These are phyloP conservation scores for Apophysomyces ossiformis DNA, from an alignment of 371 early-diverging fungal genomes.

Conservation along the genomic window DNA sequence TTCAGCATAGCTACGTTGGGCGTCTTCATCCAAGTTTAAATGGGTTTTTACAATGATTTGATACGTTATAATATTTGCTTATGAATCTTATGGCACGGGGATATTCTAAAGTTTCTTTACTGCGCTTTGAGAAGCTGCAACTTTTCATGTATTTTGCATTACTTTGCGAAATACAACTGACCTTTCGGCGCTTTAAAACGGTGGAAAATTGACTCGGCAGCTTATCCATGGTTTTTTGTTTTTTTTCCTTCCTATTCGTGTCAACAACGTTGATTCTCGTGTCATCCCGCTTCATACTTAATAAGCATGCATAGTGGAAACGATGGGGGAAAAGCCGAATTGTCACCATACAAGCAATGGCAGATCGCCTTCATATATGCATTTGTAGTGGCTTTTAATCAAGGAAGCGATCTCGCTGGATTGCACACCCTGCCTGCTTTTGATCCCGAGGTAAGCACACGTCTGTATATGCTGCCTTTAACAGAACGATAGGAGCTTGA, in stretches of 20 bases:
- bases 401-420: constrained; percentile 16
- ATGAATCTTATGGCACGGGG: too few relatives aligned
- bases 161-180: background rate
- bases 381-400: constrained; percentile 32
- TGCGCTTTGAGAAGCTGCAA: too few relatives aligned
- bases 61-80: too few relatives aligned
- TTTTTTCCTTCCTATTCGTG: background rate
- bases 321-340: background rate
- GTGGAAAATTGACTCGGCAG: background rate
- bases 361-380: constrained; percentile 49
- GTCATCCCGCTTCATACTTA: background rate
- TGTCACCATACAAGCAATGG: constrained; percentile 32
- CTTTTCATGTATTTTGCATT: background rate
- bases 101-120: too few relatives aligned
- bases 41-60: too few relatives aligned
- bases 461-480: background rate
- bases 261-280: constrained; percentile 4
- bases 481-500: constrained; percentile 36
- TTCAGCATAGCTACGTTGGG: too few relatives aligned
- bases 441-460: constrained; percentile 37
- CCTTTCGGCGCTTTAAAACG: constrained; percentile 8
- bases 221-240: background rate
- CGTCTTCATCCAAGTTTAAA: too few relatives aligned
- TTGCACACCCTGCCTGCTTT: constrained; percentile 30
- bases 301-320: constrained; percentile 9